A percentile compares a stretch with the other conserved stretches of the same genome.
Evolutionary conservation across 1,284 basidiomycete genomes (phyloP).

Genomic region (Sanguinoderma infundibulare): DNA sequence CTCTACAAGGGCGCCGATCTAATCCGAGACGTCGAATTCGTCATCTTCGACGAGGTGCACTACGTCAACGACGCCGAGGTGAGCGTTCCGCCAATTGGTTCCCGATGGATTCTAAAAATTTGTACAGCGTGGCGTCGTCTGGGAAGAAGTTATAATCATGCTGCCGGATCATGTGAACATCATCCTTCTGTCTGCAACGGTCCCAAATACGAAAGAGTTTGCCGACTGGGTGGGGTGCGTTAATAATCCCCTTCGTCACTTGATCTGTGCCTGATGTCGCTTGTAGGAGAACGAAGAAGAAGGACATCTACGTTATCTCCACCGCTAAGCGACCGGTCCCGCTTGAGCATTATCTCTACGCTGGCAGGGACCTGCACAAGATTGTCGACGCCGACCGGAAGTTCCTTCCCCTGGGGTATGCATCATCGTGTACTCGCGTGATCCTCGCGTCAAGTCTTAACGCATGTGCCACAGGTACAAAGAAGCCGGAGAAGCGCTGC

Average conservation of each 20-base stretch:
- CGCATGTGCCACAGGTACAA: conserved; percentile 67
- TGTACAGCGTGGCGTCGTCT: conserved; percentile 94
- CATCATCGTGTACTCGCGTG: background rate
- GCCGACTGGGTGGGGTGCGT: conserved; percentile 98
- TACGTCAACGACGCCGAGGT: conserved; percentile 99
- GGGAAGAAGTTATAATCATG: conserved; percentile 99
- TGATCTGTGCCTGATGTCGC: background rate
- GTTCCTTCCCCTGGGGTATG: conserved; percentile 78
- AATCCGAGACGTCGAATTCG: conserved; percentile 98
- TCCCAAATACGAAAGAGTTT: conserved; percentile 98
- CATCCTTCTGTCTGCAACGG: conserved; percentile 96
- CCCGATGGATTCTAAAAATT: background rate
- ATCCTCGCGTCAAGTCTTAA: background rate
- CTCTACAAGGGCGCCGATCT: conserved; percentile 98
- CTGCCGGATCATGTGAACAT: conserved; percentile 96
- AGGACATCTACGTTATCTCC: conserved; percentile 99
- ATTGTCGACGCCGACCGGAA: conserved; percentile 87
- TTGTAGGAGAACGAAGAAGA: conserved; percentile 94
- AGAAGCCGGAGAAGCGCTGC: conserved; percentile 86
- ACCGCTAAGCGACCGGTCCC: conserved; percentile 97
- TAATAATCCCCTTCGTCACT: background rate
- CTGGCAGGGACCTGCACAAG: conserved; percentile 90
- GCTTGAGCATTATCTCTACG: conserved; percentile 96
- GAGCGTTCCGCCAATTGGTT: conserved; percentile 21
- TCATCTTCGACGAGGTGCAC: conserved; percentile 99